Evolutionary conservation across 805 yeast genomes (phyloP).

Genomic region (Cyberlindnera nakhonratchasimensis): DNA sequence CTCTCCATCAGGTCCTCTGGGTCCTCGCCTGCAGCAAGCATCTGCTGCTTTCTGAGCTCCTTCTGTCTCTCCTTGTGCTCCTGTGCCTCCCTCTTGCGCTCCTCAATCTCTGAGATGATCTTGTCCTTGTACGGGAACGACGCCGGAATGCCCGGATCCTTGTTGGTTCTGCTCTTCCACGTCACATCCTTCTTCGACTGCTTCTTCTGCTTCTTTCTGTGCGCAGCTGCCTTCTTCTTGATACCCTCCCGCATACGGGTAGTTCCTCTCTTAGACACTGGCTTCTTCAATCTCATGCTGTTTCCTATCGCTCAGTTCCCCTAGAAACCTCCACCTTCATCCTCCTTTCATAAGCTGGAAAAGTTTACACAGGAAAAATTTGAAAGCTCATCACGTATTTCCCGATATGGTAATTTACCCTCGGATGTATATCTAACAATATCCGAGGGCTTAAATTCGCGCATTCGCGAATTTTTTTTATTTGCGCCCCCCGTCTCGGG

Average conservation of each 20-base stretch:
- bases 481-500: no score
- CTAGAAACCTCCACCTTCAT: no score
- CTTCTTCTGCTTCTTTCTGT: conserved; percentile 81
- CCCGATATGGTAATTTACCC: conserved; percentile 1
- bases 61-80: conserved; percentile 52
- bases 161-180: conserved; percentile 81
- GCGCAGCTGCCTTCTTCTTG: conserved; percentile 92
- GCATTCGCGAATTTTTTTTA: background rate
- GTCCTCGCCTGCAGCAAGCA: conserved; percentile 37
- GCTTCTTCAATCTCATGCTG: conserved; percentile 28
- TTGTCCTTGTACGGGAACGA: conserved; percentile 91
- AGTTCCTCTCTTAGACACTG: conserved; percentile 79
- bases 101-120: conserved; percentile 71
- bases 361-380: background rate
- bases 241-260: conserved; percentile 96
- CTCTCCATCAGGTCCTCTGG: conserved; percentile 36
- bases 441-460: no score
- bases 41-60: conserved; percentile 43
- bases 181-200: conserved; percentile 83
- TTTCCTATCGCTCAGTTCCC: background rate
- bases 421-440: no score
- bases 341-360: background rate
- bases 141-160: conserved; percentile 94
- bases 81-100: conserved; percentile 48
- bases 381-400: conserved; percentile 1